Evolutionary conservation across 192 early-diverging fungal genomes (phyloP).

Genomic region (Coemansia sp.): DNA sequence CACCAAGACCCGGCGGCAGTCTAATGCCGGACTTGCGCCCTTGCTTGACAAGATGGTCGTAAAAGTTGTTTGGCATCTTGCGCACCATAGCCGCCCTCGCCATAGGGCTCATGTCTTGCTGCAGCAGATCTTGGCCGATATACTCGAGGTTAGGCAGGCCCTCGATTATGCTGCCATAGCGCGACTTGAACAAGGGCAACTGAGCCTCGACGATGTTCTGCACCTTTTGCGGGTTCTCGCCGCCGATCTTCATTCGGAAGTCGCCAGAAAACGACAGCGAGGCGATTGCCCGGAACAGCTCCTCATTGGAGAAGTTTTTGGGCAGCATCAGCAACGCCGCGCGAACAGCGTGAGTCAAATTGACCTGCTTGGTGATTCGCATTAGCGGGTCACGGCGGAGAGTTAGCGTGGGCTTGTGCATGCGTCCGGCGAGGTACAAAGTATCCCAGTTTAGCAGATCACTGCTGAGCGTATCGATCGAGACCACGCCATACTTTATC

Average conservation of each 20-base stretch:
- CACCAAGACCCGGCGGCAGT: slow-evolving; percentile 36
- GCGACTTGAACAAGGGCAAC: slow-evolving; percentile 55
- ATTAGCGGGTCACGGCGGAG: slow-evolving; percentile 54
- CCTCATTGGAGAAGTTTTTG: slow-evolving; percentile 75
- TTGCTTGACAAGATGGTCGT: slow-evolving; percentile 59
- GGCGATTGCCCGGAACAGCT: slow-evolving; percentile 83
- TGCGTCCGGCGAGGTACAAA: slow-evolving; percentile 92
- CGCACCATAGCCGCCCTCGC: slow-evolving; percentile 73
- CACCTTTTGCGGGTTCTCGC: slow-evolving; percentile 97
- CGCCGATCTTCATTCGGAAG: slow-evolving; percentile 88
- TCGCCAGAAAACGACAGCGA: slow-evolving; percentile 91
- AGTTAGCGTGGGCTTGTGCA: slow-evolving; percentile 87
- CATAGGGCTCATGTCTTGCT: slow-evolving; percentile 68
- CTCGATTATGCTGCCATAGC: slow-evolving; percentile 56
- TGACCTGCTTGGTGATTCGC: slow-evolving; percentile 70
- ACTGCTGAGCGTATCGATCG: slow-evolving; percentile 81
- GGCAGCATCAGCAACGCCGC: slow-evolving; percentile 86
- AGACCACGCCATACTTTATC: slow-evolving; percentile 98
- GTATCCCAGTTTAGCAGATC: slow-evolving; percentile 96
- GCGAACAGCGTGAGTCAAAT: slow-evolving; percentile 83
- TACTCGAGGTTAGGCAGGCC: slow-evolving; percentile 55
- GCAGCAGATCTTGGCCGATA: slow-evolving; percentile 43
- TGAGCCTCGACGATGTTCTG: slow-evolving; percentile 89
- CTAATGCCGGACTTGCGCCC: slow-evolving; percentile 47
- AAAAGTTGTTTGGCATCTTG: slow-evolving; percentile 80